These are phyloP conservation scores for Arabidopsis hybrid DNA, from an alignment of 441 rosid species.

Conservation along the genomic window DNA sequence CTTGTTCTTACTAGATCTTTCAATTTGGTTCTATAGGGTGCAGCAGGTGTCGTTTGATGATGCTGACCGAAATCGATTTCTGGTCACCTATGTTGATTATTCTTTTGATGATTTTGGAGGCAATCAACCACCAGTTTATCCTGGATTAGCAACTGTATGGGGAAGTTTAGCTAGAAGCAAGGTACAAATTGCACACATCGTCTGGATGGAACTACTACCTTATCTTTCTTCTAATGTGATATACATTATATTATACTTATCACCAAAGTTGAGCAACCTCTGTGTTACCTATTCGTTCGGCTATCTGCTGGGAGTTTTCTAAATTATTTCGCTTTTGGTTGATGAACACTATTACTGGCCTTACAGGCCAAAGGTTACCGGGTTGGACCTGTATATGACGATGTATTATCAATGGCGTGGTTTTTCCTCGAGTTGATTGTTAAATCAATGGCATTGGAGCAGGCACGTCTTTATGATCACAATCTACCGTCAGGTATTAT, in stretches of 20 bases:
- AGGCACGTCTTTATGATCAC: slow-evolving; percentile 86
- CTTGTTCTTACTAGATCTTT: slow-evolving; percentile 33
- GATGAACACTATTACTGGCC: slow-evolving; percentile 31
- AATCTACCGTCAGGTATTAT: slow-evolving; percentile 87
- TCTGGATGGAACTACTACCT: slow-evolving; percentile 14
- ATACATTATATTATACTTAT: slow-evolving; percentile 5
- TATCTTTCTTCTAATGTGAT: slow-evolving; percentile 23
- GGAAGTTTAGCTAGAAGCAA: slow-evolving; percentile 99
- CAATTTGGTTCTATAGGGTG: slow-evolving; percentile 66
- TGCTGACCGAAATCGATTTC: slow-evolving; percentile 93
- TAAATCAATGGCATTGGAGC: slow-evolving; percentile 99
- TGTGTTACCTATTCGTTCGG: slow-evolving; percentile 18
- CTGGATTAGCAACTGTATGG: slow-evolving; percentile 99
- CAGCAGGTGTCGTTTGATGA: slow-evolving; percentile 99
- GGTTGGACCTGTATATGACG: slow-evolving; percentile 99
- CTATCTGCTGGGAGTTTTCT: slow-evolving; percentile 22
- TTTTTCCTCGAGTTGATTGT: slow-evolving; percentile 98
- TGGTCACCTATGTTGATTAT: slow-evolving; percentile 93
- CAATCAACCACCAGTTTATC: slow-evolving; percentile 98
- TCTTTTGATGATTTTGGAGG: slow-evolving; percentile 99
- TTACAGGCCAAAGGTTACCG: slow-evolving; percentile 99
- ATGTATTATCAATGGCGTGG: slow-evolving; percentile 99
- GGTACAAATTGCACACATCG: slow-evolving; percentile 51
- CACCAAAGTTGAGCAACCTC: slow-evolving; percentile 25
- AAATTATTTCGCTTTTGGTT: slow-evolving; percentile 3